Percentiles rank a stretch among this genome's conserved stretches.
Conservation (phyloP, 345 rosid species). For the Brassica incana region DNA sequence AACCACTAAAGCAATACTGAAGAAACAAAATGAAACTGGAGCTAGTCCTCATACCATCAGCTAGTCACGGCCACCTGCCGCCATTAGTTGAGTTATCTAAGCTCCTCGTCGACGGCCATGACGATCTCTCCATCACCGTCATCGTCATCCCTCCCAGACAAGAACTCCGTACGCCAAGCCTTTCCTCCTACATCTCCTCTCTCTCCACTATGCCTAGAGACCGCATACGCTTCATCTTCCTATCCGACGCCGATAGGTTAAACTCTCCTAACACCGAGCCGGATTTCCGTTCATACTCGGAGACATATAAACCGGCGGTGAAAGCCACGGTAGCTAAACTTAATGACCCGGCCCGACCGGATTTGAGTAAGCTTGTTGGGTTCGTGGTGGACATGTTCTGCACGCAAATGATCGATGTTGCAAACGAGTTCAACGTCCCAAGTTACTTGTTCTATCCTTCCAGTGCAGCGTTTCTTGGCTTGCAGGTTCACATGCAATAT, state of each 20-base stretch:
- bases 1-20: not conserved
- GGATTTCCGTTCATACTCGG: not conserved
- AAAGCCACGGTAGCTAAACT: slow-evolving; percentile 34
- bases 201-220: slow-evolving; percentile 23
- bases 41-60: slow-evolving; percentile 49
- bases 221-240: slow-evolving; percentile 39
- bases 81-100: slow-evolving; percentile 46
- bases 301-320: slow-evolving; percentile 39
- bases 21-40: slow-evolving; percentile 24
- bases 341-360: not conserved
- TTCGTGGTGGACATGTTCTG: slow-evolving; percentile 59
- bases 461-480: slow-evolving; percentile 42
- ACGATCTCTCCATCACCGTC: slow-evolving; percentile 51
- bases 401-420: slow-evolving; percentile 49
- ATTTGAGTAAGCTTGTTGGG: slow-evolving; percentile 45
- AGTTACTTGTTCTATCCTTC: slow-evolving; percentile 51
- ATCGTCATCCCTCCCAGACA: slow-evolving; percentile 42
- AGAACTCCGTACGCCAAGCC: not conserved
- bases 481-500: slow-evolving; percentile 25
- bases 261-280: slow-evolving; percentile 2
- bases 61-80: slow-evolving; percentile 50
- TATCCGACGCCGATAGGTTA: slow-evolving; percentile 23
- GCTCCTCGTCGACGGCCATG: slow-evolving; percentile 42
- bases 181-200: slow-evolving; percentile 37
- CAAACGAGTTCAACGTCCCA: slow-evolving; percentile 47